Base-by-base conservation (phyloP, 2,329 filamentous ascomycete species). In the Sarocladiaceae sp. region DNA sequence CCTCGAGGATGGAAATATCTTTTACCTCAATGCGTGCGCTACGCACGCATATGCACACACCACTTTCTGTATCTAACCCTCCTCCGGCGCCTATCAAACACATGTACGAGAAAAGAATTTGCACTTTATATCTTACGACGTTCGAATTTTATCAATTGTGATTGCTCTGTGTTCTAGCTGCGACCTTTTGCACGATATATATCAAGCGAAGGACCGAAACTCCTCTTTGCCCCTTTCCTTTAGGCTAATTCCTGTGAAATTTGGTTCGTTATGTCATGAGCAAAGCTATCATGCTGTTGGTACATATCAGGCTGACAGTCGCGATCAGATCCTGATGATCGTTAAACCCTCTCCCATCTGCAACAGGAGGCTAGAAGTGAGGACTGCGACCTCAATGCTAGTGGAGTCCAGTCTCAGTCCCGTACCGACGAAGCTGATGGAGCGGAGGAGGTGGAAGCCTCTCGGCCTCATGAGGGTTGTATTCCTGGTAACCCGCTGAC, bases 11-110 rank as follows among this genome's bases (percentile, higher is more conserved):
- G 17, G 35, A 6, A 23, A 23, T 23, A 44, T 26, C 23, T 4
- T 26, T 44, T 44, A 22, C 20, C 28, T 44, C 15, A 3, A 44
- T 7, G 40, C 40, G 40, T 26, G 15, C 28, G 20, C 37, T n/a
- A 26, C 5, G 22, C 20, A n/a, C 23, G 20, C 13, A n/a, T 26
- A 44, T 22, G 23, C 40, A 44, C 40, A 44, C 40, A 44, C 40
- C 40, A 44, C 40, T 44, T 37, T 44, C 37, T 44, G 40, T 44
- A 44, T 44, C 40, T 44, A 44, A 44, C 37, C 37, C 37, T 40
- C 37, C 17, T 22, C 37, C 11, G 11, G n/a, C n/a, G n/a, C n/a
- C 37, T 20, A 40, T 40, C 37, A 20, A 40, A 40, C 23, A 40
- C 37, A 44, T 44, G 40, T 44, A 44, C 40, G 40, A 44, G 40